These are phyloP conservation scores for Xylariaceae sp. DNA, from an alignment of 2,329 filamentous ascomycete genomes.

Conservation along the genomic window DNA sequence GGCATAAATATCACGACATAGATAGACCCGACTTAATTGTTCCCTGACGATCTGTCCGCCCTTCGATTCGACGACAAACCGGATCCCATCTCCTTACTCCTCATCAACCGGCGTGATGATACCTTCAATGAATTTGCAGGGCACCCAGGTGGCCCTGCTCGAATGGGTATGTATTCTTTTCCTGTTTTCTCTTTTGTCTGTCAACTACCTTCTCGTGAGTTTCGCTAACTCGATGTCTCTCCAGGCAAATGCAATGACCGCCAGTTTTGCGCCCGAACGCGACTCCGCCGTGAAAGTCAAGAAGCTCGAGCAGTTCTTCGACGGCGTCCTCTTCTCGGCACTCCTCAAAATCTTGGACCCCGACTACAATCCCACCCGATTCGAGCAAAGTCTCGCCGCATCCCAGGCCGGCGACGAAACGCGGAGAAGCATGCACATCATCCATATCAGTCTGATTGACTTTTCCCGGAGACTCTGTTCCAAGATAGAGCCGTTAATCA, in stretches of 20 bases:
- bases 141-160: constrained; percentile 26
- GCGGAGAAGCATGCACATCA: constrained; percentile 46
- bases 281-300: constrained; percentile 42
- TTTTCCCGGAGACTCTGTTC: constrained; percentile 51
- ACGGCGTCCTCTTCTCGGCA: constrained; percentile 50
- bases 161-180: constrained; percentile 27
- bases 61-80: not conserved
- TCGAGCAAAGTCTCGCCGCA: constrained; percentile 42
- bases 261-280: constrained; percentile 22
- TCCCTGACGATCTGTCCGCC: not conserved
- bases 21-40: not conserved
- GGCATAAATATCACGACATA: constrained; percentile 1
- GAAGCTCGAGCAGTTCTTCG: constrained; percentile 47
- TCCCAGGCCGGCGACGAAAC: constrained; percentile 42
- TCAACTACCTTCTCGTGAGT: constrained; percentile 31
- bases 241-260: constrained; percentile 30
- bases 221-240: constrained; percentile 11
- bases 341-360: constrained; percentile 55
- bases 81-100: not conserved
- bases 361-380: constrained; percentile 50
- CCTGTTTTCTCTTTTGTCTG: constrained; percentile 10
- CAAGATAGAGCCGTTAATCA: constrained; percentile 48
- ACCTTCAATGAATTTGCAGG: constrained; percentile 22
- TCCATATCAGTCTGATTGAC: constrained; percentile 50
- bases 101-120: constrained; percentile 24